phyloP scores from a whole-genome alignment of 805 yeast species.

The Yarrowia sp. region DNA sequence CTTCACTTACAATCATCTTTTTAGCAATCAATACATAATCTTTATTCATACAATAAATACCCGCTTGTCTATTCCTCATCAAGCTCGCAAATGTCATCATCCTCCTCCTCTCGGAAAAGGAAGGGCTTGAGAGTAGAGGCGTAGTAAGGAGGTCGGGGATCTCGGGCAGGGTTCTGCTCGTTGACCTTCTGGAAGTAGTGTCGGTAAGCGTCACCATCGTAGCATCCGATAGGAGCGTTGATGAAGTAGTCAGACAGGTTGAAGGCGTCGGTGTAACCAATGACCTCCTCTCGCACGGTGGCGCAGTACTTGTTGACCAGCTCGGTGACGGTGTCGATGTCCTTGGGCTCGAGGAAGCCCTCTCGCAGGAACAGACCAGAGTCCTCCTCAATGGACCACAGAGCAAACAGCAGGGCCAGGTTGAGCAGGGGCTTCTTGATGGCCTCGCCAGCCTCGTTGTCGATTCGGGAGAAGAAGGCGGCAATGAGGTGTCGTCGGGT shows the following conservation, averaged over 20 bases:
- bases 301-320: slow-evolving; percentile 58
- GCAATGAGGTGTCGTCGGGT: slow-evolving; percentile 52
- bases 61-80: slow-evolving; percentile 34
- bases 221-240: slow-evolving; percentile 81
- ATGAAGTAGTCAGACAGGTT: slow-evolving; percentile 79
- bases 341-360: slow-evolving; percentile 60
- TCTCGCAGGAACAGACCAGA: slow-evolving; percentile 75
- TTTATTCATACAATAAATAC: slow-evolving; percentile 28
- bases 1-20: not conserved
- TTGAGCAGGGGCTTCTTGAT: slow-evolving; percentile 60
- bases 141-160: slow-evolving; percentile 68
- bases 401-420: slow-evolving; percentile 68
- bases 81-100: slow-evolving; percentile 37
- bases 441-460: slow-evolving; percentile 49
- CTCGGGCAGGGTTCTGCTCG: slow-evolving; percentile 55
- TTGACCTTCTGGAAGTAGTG: slow-evolving; percentile 71
- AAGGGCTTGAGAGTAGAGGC: slow-evolving; percentile 50
- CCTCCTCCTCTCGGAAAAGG: slow-evolving; percentile 47
- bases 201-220: slow-evolving; percentile 82
- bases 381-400: slow-evolving; percentile 71
- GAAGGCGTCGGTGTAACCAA: slow-evolving; percentile 84
- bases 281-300: slow-evolving; percentile 68
- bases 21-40: slow-evolving; percentile 1
- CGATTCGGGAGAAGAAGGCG: slow-evolving; percentile 51
- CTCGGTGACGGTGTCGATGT: slow-evolving; percentile 54